Evolutionary conservation across 2,329 filamentous ascomycete species (phyloP).

Genomic region (Juglanconis sp.): DNA sequence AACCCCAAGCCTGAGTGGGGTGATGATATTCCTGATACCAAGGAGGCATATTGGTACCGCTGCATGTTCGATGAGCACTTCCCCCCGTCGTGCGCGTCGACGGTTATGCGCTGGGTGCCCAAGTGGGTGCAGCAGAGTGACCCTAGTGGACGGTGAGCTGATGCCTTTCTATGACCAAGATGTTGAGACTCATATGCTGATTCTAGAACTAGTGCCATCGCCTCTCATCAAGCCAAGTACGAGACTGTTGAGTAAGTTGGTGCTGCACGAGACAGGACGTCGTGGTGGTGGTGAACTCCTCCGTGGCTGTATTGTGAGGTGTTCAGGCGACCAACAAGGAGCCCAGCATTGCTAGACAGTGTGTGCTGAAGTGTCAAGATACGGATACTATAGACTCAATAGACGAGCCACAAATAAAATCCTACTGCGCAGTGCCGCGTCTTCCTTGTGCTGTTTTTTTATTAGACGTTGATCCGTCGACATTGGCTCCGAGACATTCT

Average conservation of each 20-base stretch:
- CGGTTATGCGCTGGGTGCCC: constrained; percentile 94
- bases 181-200: constrained; percentile 7
- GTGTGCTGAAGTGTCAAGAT: neutral
- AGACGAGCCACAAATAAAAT: neutral
- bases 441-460: too few species aligned
- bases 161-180: neutral
- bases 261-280: neutral
- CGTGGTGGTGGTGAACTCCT: neutral
- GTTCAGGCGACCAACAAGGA: neutral
- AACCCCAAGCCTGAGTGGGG: constrained; percentile 98
- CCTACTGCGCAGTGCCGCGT: too few species aligned
- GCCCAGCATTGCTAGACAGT: neutral
- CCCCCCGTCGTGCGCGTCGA: constrained; percentile 83
- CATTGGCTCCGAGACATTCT: neutral
- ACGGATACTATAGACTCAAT: neutral
- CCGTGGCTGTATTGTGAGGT: neutral
- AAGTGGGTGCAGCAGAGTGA: constrained; percentile 97
- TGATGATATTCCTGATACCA: constrained; percentile 85
- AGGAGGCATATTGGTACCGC: constrained; percentile 99
- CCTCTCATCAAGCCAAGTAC: constrained; percentile 74
- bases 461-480: too few species aligned
- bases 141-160: constrained; percentile 78
- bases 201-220: constrained; percentile 60
- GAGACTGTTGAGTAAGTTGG: constrained; percentile 37
- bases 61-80: constrained; percentile 99